Conservation (phyloP, 495 filamentous ascomycete species). For the Penicillium turbatum region DNA sequence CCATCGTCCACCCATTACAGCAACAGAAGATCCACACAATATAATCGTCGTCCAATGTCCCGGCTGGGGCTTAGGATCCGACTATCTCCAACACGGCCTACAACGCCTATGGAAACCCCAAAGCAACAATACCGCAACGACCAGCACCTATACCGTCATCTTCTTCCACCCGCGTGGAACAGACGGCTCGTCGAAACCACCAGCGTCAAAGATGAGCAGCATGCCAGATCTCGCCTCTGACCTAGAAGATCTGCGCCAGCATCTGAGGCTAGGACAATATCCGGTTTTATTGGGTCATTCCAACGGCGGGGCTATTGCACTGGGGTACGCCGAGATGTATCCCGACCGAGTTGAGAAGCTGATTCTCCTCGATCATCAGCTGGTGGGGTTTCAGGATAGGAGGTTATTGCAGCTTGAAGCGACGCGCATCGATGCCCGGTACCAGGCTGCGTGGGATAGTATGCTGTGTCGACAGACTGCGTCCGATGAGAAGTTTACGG, state of each 20-base stretch:
- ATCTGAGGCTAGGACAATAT: slow-evolving; percentile 9
- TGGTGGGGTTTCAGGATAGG: slow-evolving; percentile 12
- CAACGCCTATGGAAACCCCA: slow-evolving; percentile 1
- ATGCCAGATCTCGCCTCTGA: slow-evolving; percentile 17
- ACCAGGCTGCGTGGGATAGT: slow-evolving; percentile 8
- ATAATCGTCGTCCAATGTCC: slow-evolving; percentile 18
- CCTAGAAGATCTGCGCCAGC: slow-evolving; percentile 16
- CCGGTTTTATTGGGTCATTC: slow-evolving; percentile 17
- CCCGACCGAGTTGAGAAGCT: slow-evolving; percentile 15
- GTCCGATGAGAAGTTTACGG: slow-evolving; percentile 12
- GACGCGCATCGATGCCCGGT: slow-evolving; percentile 8
- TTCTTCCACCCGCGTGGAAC: slow-evolving; percentile 17
- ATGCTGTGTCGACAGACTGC: not conserved
- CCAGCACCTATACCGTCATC: slow-evolving; percentile 3
- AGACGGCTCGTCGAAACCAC: slow-evolving; percentile 3
- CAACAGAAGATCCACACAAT: not conserved
- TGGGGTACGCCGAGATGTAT: slow-evolving; percentile 21
- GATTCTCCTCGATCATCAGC: slow-evolving; percentile 16
- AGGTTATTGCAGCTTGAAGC: not conserved
- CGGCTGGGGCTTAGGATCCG: slow-evolving; percentile 19
- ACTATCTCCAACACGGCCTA: slow-evolving; percentile 18
- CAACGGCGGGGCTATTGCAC: slow-evolving; percentile 23
- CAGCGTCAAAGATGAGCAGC: slow-evolving; percentile 7
- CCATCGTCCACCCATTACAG: not conserved
- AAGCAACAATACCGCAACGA: not conserved